These are phyloP conservation scores for Mycena rosella DNA, from an alignment of 768 basidiomycete genomes.

Conservation along the genomic window DNA sequence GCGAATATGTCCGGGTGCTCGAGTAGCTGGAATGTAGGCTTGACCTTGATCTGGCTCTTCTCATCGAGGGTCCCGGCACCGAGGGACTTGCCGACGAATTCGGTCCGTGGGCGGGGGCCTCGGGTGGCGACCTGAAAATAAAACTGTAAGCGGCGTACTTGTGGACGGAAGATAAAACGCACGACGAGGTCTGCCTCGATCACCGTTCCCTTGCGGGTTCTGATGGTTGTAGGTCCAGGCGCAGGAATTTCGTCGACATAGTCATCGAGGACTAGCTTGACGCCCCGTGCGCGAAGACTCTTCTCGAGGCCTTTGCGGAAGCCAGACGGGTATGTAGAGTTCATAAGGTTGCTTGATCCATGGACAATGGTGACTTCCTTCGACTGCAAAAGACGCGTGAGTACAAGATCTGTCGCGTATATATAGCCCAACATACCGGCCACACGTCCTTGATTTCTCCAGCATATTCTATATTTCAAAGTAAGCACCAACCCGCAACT, in stretches of 20 bases:
- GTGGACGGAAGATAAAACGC: constrained; percentile 37
- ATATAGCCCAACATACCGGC: constrained; percentile 47
- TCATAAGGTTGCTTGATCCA: constrained; percentile 63
- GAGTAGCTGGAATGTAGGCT: constrained; percentile 63
- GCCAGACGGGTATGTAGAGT: constrained; percentile 61
- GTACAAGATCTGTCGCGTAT: background rate
- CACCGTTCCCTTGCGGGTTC: constrained; percentile 63
- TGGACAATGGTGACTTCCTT: constrained; percentile 75
- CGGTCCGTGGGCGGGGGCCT: constrained; percentile 65
- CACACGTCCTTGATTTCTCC: constrained; percentile 58
- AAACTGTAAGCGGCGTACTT: background rate
- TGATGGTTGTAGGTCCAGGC: constrained; percentile 52
- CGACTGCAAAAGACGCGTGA: constrained; percentile 39
- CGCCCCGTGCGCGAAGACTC: constrained; percentile 56
- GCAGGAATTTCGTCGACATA: constrained; percentile 61
- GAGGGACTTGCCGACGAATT: constrained; percentile 59
- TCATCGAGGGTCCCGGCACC: constrained; percentile 48
- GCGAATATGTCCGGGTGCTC: constrained; percentile 66
- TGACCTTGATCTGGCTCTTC: constrained; percentile 58
- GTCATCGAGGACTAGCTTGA: constrained; percentile 67
- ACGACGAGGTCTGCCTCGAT: constrained; percentile 73
- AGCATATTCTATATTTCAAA: constrained; percentile 48
- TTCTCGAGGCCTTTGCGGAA: constrained; percentile 63
- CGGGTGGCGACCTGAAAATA: constrained; percentile 50
- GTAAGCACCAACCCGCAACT: constrained; percentile 26